These are phyloP conservation scores for Rickenella mellea DNA, from an alignment of 768 basidiomycete genomes.

Conservation along the genomic window DNA sequence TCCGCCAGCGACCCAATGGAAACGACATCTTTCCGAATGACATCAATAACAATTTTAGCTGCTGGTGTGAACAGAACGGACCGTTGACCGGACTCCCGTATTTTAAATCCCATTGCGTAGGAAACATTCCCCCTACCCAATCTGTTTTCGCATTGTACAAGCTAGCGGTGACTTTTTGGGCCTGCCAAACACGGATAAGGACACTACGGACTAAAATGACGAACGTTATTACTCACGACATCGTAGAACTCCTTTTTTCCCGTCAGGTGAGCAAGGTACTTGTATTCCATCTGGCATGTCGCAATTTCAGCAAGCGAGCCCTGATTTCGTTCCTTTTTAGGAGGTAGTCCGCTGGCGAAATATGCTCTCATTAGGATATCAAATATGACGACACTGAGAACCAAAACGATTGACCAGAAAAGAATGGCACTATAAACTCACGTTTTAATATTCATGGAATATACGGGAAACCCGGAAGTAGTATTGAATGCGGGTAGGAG, in stretches of 20 bases:
- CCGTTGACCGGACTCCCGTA: conserved; percentile 36
- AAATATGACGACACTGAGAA: conserved; percentile 21
- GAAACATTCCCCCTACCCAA: conserved; percentile 53
- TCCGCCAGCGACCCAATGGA: background rate
- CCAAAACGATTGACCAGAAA: conserved; percentile 4
- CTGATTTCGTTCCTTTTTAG: conserved; percentile 23
- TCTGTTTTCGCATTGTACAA: conserved; percentile 38
- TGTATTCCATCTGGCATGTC: conserved; percentile 41
- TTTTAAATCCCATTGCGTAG: conserved; percentile 44
- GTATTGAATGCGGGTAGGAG: conserved; percentile 31
- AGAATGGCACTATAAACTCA: conserved; percentile 14
- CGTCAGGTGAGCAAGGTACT: conserved; percentile 41
- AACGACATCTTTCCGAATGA: background rate
- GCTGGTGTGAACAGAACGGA: conserved; percentile 19
- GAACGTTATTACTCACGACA: conserved; percentile 14
- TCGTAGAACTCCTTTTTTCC: conserved; percentile 28
- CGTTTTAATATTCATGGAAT: conserved; percentile 35
- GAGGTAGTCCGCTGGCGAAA: too few species aligned
- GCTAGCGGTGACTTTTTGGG: conserved; percentile 34
- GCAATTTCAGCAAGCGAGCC: conserved; percentile 35
- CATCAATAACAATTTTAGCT: background rate
- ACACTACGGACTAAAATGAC: background rate
- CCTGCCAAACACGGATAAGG: too few species aligned
- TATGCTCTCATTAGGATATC: too few species aligned
- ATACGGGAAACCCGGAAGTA: conserved; percentile 38